Evolutionary conservation across 345 rosid genomes (phyloP), one percentile per base, ranked within the genome.

Genomic region (Iberis pinnata): DNA sequence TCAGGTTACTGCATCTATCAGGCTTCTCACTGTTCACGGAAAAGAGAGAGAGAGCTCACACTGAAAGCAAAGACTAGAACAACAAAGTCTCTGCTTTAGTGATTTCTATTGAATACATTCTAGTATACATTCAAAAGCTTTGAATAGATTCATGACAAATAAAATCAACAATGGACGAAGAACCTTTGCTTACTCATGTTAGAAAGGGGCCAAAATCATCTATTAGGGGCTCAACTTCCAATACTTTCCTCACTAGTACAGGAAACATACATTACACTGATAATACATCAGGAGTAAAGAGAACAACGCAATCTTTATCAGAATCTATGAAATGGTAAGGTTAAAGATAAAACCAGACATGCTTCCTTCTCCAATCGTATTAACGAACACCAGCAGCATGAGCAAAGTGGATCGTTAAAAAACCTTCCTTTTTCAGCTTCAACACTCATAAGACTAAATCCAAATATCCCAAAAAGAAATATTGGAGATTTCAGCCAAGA

Each of bases 181-280:
- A 42, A 26, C 18, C 50, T 13, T 43, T 22, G 18, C 53, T 73
- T 84, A 92, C 98, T 76, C 58, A 92, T 81, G 73, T 84, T 87
- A 73, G 87, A 90, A 90, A 83, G 73, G 81, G 92, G 45, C 96
- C 98, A 8, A 93, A 78, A 49, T 96, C 93, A 78, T 92, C 95
- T 44, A 93, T 95, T 13, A 92, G 80, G 8, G 96, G 98, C 72
- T 84, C 98, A 26, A 92, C 88, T 73, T 78, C 84, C 82, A 89
- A 76, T 60, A 84, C 71, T 81, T 90, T 90, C 74, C 88, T 82
- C 61, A 90, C 96, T 84, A 63, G 67, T 84, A 68, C 67, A 80
- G 57, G 5, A 26, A 59, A 10, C 27, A 66, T 60, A 43, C 29
- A 44, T 9, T 43, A 18, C 11, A 47, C 25, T 13, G 4, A 40